Conservation (phyloP, 1,284 basidiomycete genomes). For the Irpex rosettiformis region DNA sequence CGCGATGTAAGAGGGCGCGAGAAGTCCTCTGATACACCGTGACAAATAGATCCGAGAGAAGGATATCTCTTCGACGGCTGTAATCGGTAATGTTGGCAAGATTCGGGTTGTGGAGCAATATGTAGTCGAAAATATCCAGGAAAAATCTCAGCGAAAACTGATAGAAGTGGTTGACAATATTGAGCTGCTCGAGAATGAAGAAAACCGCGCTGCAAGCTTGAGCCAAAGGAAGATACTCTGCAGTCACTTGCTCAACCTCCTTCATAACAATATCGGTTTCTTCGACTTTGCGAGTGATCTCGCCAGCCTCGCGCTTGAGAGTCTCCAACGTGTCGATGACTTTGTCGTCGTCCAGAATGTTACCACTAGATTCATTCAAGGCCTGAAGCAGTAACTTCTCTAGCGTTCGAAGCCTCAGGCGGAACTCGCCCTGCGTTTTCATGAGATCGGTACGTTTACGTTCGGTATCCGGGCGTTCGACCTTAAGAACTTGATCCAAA, state of each 20-base stretch:
- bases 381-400: constrained; percentile 94
- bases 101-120: constrained; percentile 90
- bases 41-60: constrained; percentile 92
- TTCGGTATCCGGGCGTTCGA: constrained; percentile 96
- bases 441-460: constrained; percentile 96
- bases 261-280: constrained; percentile 96
- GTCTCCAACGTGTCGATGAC: constrained; percentile 98
- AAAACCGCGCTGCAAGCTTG: constrained; percentile 97
- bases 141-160: constrained; percentile 98
- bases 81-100: constrained; percentile 78
- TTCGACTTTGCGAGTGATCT: constrained; percentile 95
- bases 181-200: constrained; percentile 95
- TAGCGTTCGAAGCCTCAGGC: constrained; percentile 86
- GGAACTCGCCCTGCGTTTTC: constrained; percentile 98
- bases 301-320: constrained; percentile 95
- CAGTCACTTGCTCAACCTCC: constrained; percentile 94
- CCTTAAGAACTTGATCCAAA: constrained; percentile 94
- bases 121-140: constrained; percentile 96
- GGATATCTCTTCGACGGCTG: constrained; percentile 71
- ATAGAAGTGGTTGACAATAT: constrained; percentile 96
- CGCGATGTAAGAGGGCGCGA: constrained; percentile 86
- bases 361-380: constrained; percentile 94
- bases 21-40: constrained; percentile 89
- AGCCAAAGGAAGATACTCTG: constrained; percentile 92
- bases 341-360: constrained; percentile 98